Conservation (phyloP, 257 asterid species). For the Nicotiana undulata region DNA sequence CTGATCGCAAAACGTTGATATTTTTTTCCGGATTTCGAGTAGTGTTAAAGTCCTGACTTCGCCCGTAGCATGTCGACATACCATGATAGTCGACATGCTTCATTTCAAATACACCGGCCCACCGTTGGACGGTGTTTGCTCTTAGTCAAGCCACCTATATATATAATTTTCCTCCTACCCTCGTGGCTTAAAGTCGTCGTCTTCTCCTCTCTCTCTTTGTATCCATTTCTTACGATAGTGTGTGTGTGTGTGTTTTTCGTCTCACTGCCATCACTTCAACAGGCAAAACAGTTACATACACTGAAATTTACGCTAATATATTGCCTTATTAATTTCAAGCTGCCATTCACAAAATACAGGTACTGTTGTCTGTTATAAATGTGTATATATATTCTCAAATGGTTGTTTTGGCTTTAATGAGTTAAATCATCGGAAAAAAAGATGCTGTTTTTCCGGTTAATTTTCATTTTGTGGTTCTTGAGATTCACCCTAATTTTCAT, state of each 20-base stretch:
- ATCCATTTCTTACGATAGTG: not conserved
- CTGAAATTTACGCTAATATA: not conserved
- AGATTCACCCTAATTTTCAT: not conserved
- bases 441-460: not conserved
- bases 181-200: not conserved
- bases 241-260: not conserved
- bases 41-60: too few species aligned
- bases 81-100: not conserved
- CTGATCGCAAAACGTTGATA: too few species aligned
- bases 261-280: not conserved
- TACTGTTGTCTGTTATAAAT: not conserved
- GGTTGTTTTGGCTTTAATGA: not conserved
- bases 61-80: too few species aligned
- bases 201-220: not conserved
- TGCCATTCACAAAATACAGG: not conserved
- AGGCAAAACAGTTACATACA: not conserved
- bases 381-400: not conserved
- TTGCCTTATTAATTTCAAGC: not conserved
- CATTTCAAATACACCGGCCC: not conserved
- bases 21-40: too few species aligned
- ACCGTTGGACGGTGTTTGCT: not conserved
- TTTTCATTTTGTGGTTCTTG: accelerated
- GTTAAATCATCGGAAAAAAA: too few species aligned
- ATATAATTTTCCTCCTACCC: not conserved
- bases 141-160: not conserved